phyloP scores from a whole-genome alignment of 345 rosid species.

The Nephelium lappaceum region DNA sequence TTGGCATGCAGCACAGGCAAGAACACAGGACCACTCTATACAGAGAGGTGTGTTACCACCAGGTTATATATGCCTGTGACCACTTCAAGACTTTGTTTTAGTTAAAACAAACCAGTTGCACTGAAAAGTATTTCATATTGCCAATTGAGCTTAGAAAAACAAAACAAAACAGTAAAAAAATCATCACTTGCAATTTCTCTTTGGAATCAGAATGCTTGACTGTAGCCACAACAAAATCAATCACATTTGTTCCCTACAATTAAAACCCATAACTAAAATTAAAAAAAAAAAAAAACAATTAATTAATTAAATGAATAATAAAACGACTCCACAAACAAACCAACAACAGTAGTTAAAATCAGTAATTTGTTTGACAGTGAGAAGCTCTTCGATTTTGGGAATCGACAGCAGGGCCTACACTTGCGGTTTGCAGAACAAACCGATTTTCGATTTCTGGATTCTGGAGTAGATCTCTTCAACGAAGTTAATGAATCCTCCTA shows the following conservation, averaged over 20 bases:
- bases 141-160: background rate
- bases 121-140: too few relatives aligned
- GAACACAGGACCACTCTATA: too few relatives aligned
- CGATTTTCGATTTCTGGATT: conserved; percentile 69
- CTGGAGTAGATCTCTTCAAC: conserved; percentile 73
- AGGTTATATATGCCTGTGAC: too few relatives aligned
- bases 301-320: background rate
- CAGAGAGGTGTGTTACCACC: too few relatives aligned
- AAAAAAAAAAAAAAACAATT: too few relatives aligned
- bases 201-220: conserved; percentile 55
- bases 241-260: too few relatives aligned
- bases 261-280: too few relatives aligned
- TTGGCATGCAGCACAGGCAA: too few relatives aligned
- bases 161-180: background rate
- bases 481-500: conserved; percentile 46
- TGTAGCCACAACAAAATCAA: conserved; percentile 9
- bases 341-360: background rate
- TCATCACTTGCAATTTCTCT: conserved; percentile 67
- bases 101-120: too few relatives aligned
- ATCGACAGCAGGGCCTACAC: conserved; percentile 43
- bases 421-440: conserved; percentile 53
- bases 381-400: conserved; percentile 51
- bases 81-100: too few relatives aligned
- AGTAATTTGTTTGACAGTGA: conserved; percentile 65
- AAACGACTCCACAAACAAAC: background rate